Evolutionary conservation across 768 basidiomycete genomes (phyloP), one percentile per base, ranked within the genome.

Genomic region (Mycena sanguinolenta): DNA sequence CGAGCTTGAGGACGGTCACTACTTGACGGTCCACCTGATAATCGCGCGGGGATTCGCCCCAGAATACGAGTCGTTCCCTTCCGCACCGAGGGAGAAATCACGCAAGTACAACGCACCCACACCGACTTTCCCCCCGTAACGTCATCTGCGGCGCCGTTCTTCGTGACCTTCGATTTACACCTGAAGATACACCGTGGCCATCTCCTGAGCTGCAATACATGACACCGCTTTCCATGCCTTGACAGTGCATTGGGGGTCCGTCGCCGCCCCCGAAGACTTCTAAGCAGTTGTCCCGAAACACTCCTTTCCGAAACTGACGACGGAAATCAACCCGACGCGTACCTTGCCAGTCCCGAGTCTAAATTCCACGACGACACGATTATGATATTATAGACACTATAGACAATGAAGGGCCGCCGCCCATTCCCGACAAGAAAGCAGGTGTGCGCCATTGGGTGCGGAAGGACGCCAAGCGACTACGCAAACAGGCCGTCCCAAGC

Each of bases 71-170:
- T 63, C 17, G 34, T 63, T 30, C 62, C 62, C 8, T 30, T 62
- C 25, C n/a, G 3, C 62, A 63, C 50, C 9, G 50, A 63, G 1
- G 62, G 49, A 38, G n/a, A 16, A 8, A 19, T 44, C 21, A 49
- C 61, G 6, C 49, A 21, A 25, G 53, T 63, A 38, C 52, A 63
- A 23, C 36, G n/a, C 52, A 5, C 62, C 62, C 54, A 63, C 62
- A 28, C 30, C 38, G 34, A 54, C 23, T 54, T 63, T 53, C 62
- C 62, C 27, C 62, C 13, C 4, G 62, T 63, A 16, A 54, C 38
- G 4, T 63, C 36, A 6, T 63, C 62, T 38, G 62, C 62, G 23
- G 39, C 53, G 38, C 62, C 62, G 17, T 63, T 63, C 27, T 63
- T 63, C 36, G 62, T 63, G 9, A 30, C 50, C 5, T 63, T 63